Conservation (phyloP, 495 filamentous ascomycete genomes). For the Aspergillus leporis region DNA sequence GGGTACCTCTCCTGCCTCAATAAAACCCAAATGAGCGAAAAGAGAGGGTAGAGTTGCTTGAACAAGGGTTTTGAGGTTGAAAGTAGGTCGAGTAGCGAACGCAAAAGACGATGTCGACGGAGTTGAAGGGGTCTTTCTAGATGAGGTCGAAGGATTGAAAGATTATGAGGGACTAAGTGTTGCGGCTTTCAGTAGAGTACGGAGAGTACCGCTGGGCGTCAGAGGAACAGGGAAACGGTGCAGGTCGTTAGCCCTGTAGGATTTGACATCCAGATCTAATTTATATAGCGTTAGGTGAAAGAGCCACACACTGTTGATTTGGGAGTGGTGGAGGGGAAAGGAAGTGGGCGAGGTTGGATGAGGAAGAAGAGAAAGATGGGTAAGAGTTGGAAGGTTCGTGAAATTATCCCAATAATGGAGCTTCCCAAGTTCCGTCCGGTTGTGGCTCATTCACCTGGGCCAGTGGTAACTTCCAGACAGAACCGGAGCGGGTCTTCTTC, state of each 20-base stretch:
- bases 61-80: neutral
- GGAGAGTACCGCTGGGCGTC: slow-evolving; percentile 25
- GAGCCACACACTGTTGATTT: neutral
- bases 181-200: slow-evolving; percentile 16
- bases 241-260: slow-evolving; percentile 46
- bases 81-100: slow-evolving; percentile 7
- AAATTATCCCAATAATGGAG: slow-evolving; percentile 25
- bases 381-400: slow-evolving; percentile 36
- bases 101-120: neutral
- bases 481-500: slow-evolving; percentile 33
- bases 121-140: neutral
- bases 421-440: slow-evolving; percentile 6
- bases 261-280: slow-evolving; percentile 20
- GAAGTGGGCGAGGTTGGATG: slow-evolving; percentile 19
- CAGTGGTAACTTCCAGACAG: slow-evolving; percentile 9
- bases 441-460: slow-evolving; percentile 8
- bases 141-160: neutral
- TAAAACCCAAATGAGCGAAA: slow-evolving; percentile 25
- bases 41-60: neutral
- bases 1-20: slow-evolving; percentile 33
- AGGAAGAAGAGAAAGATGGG: slow-evolving; percentile 22
- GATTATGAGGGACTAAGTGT: slow-evolving; percentile 19
- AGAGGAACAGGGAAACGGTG: slow-evolving; percentile 47
- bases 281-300: slow-evolving; percentile 9
- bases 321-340: neutral